Conservation (phyloP, 495 filamentous ascomycete genomes). For the Penicillium manginii region DNA sequence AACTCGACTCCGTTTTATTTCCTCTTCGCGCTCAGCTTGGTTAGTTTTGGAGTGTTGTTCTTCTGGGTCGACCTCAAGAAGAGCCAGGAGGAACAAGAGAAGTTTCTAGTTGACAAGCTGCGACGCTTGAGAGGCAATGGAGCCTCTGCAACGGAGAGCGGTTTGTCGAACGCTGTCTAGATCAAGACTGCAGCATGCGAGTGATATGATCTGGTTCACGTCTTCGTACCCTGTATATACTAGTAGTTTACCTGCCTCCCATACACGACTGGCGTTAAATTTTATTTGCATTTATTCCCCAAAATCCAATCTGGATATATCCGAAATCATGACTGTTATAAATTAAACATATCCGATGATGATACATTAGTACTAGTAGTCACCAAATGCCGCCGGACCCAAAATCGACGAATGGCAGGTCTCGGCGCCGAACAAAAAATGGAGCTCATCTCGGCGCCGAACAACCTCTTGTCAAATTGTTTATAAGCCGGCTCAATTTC, state of each 20-base stretch:
- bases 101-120: constrained; percentile 28
- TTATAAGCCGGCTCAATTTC: neutral
- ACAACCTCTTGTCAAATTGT: neutral
- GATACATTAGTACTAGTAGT: too few relatives aligned
- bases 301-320: too few relatives aligned
- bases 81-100: constrained; percentile 60
- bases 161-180: neutral
- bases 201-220: neutral
- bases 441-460: neutral
- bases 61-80: constrained; percentile 61
- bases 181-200: neutral
- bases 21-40: constrained; percentile 58
- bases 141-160: constrained; percentile 4
- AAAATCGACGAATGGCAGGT: neutral
- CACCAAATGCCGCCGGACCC: neutral
- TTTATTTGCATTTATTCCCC: too few relatives aligned
- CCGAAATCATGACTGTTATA: too few relatives aligned
- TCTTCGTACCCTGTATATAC: too few relatives aligned
- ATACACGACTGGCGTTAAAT: too few relatives aligned
- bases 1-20: constrained; percentile 67
- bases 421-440: neutral
- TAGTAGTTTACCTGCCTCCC: too few relatives aligned
- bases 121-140: constrained; percentile 12
- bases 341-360: neutral
- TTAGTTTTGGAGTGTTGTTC: constrained; percentile 55